These are phyloP conservation scores for Solanum chilense DNA, from an alignment of 257 asterid species.

Conservation along the genomic window DNA sequence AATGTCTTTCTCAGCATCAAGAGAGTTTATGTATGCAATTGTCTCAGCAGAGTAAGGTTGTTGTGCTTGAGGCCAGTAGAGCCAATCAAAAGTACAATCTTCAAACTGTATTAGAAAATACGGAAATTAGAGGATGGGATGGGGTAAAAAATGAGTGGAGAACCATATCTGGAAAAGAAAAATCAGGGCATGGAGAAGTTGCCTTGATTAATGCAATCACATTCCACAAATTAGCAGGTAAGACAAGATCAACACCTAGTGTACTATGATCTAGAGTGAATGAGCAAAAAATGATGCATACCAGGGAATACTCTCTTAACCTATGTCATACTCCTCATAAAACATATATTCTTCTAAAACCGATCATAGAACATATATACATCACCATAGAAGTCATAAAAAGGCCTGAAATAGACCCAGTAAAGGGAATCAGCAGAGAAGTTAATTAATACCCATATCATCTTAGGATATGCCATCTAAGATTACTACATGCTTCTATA, in stretches of 20 bases:
- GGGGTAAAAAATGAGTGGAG: not conserved
- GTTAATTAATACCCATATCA: not conserved
- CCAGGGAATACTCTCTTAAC: not conserved
- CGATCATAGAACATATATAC: not conserved
- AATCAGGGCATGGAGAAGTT: not conserved
- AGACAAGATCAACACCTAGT: not conserved
- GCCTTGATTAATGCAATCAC: not conserved
- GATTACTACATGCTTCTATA: not conserved
- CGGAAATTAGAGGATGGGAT: not conserved
- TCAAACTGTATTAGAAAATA: slow-evolving; percentile 31
- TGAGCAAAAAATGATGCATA: not conserved
- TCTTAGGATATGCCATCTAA: not conserved
- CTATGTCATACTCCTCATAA: not conserved
- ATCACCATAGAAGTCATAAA: not conserved
- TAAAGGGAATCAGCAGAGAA: not conserved
- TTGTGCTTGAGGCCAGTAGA: slow-evolving; percentile 76
- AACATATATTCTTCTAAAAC: not conserved
- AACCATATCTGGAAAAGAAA: not conserved
- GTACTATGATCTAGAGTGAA: not conserved
- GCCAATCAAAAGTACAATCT: slow-evolving; percentile 83
- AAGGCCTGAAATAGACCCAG: not conserved
- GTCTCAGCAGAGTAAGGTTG: slow-evolving; percentile 40
- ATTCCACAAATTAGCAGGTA: not conserved
- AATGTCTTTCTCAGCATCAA: slow-evolving; percentile 60
- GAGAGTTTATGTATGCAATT: slow-evolving; percentile 40